Evolutionary conservation across 164 flowering plant species (phyloP), one percentile per base, ranked within the genome.

Genomic region (Umbellularia californica): DNA sequence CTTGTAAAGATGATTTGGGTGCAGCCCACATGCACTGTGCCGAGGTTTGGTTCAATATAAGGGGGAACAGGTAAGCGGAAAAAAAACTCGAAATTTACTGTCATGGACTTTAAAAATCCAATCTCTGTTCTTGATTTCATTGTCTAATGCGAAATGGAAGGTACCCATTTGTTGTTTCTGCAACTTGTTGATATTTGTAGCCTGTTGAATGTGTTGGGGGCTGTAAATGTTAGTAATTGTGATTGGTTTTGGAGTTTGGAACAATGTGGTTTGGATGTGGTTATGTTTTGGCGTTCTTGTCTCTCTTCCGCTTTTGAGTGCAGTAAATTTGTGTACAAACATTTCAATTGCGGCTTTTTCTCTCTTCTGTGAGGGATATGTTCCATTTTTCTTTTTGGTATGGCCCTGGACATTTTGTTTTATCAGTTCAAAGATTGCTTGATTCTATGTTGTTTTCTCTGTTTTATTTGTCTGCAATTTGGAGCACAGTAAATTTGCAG

Each of bases 1-100:
- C 89, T 72, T 94, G 98, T 76, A 94, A 94, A 82, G 87, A 90
- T 66, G 98, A 94, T 79, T 85, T 94, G 81, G 97, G 91, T 81
- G 92, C 91, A 76, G 96, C 94, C 3, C 98, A 94, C 75, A 90
- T 82, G 69, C 85, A 89, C 25, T 94, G 98, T 78, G 98, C 98
- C 4, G 98, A 94, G 77, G 83, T 91, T 51, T 94, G 98, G 98
- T 94, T 94, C 90, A 94, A 89, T 77, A 91, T 94, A 67, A 92
- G 78, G 78, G 98, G 98, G 41, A 91, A 92, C 82, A 94, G 89
- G 98, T 94, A 75, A 86, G 94, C 83, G 33, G 27, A 67, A 28
- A 24, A 20, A 50, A 22, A 5, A 17, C 47, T 35, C 2, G 10
- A 30, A 11, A 19, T 72, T 30, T 25, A 19, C 30, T 47, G 12